Conservation (phyloP, 768 basidiomycete genomes). For the Mycena floridula region DNA sequence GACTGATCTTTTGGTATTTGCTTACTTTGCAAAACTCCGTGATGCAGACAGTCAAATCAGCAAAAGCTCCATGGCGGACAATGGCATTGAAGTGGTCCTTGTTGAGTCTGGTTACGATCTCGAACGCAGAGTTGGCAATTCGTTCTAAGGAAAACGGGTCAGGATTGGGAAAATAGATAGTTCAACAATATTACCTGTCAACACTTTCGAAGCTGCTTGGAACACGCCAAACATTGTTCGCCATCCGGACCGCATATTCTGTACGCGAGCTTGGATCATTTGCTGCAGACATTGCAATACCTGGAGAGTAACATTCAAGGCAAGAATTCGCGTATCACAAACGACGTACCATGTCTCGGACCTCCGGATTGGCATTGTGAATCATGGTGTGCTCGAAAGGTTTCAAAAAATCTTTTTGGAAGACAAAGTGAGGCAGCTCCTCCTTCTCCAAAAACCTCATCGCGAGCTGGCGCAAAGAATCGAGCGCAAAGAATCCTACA, state of each 20-base stretch:
- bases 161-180: conserved; percentile 1
- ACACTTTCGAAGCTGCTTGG: conserved; percentile 89
- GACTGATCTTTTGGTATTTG: conserved; percentile 97
- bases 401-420: conserved; percentile 98
- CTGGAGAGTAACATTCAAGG: conserved; percentile 30
- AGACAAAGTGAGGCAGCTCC: conserved; percentile 95
- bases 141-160: conserved; percentile 53
- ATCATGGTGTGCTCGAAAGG: conserved; percentile 98
- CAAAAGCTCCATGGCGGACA: conserved; percentile 89
- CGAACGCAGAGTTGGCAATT: conserved; percentile 89
- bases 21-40: conserved; percentile 99
- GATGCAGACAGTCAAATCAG: conserved; percentile 93
- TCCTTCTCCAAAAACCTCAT: conserved; percentile 99
- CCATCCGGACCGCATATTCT: conserved; percentile 98
- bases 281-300: conserved; percentile 97
- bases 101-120: conserved; percentile 90
- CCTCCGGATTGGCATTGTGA: conserved; percentile 92
- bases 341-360: conserved; percentile 85
- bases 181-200: conserved; percentile 54
- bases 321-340: background rate
- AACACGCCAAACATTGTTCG: conserved; percentile 99
- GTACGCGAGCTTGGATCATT: conserved; percentile 93
- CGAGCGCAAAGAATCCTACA: conserved; percentile 94
- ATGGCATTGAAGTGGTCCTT: conserved; percentile 87
- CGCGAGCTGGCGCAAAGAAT: conserved; percentile 92